Conservation (phyloP, 441 rosid genomes). For the Aquilaria agallochum region DNA sequence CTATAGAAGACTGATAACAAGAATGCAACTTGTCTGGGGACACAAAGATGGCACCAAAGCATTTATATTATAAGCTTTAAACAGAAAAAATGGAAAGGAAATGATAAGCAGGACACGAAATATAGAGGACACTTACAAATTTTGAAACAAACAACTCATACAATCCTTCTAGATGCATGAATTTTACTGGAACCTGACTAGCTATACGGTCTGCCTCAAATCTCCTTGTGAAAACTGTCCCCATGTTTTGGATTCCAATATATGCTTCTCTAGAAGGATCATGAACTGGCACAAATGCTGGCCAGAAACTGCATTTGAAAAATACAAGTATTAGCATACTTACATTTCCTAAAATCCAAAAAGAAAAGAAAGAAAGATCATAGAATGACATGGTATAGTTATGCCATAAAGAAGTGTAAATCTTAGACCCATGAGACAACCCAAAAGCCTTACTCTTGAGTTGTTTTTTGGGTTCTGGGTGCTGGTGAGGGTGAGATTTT, state of each 20-base stretch:
- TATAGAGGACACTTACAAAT: constrained; percentile 62
- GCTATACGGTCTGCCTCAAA: constrained; percentile 92
- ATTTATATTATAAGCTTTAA: no score
- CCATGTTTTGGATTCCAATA: constrained; percentile 96
- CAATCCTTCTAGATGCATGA: constrained; percentile 97
- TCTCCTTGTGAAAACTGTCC: constrained; percentile 88
- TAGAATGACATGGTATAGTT: no score
- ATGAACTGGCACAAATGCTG: constrained; percentile 98
- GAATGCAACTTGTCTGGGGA: no score
- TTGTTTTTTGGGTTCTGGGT: no score
- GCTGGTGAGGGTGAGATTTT: no score
- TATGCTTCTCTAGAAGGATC: constrained; percentile 93
- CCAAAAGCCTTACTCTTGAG: no score
- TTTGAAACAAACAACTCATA: constrained; percentile 93
- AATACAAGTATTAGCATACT: constrained; percentile 1
- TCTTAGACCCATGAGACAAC: no score
- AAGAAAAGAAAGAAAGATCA: not conserved
- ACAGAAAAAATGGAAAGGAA: not conserved
- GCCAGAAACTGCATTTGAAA: constrained; percentile 75
- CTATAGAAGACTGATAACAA: no score
- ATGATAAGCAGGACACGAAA: constrained; percentile 2
- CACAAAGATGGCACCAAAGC: no score
- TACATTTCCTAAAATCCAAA: not conserved
- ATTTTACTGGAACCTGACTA: constrained; percentile 96
- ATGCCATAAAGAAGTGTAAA: no score